phyloP scores from a whole-genome alignment of 2,329 filamentous ascomycete species.

The Cercospora sp. region DNA sequence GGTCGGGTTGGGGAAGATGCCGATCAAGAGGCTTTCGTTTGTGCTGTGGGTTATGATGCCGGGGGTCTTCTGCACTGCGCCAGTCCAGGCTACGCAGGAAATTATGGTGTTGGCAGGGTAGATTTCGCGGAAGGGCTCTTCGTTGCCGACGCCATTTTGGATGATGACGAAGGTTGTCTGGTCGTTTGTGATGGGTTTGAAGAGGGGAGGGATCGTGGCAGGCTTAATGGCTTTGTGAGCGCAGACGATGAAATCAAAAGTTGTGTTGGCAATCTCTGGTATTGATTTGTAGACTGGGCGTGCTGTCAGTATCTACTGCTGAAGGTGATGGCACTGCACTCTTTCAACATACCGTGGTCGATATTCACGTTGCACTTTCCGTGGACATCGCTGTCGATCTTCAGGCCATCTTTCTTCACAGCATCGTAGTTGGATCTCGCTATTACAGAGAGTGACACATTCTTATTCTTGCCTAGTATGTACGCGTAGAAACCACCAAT shows the following conservation, averaged over 20 bases:
- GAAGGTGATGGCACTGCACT: background rate
- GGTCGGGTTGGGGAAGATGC: slow-evolving; percentile 49
- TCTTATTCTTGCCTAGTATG: slow-evolving; percentile 47
- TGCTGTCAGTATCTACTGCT: background rate
- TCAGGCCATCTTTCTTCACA: slow-evolving; percentile 45
- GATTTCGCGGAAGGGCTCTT: slow-evolving; percentile 52
- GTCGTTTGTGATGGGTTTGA: slow-evolving; percentile 42
- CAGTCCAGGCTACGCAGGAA: slow-evolving; percentile 58
- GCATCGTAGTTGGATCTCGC: slow-evolving; percentile 50
- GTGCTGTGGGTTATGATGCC: slow-evolving; percentile 54
- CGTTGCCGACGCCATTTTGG: slow-evolving; percentile 65
- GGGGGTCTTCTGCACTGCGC: slow-evolving; percentile 52
- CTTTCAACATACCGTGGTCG: slow-evolving; percentile 21
- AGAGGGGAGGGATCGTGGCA: slow-evolving; percentile 39
- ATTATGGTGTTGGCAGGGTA: slow-evolving; percentile 57
- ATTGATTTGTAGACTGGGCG: slow-evolving; percentile 45
- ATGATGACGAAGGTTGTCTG: slow-evolving; percentile 59
- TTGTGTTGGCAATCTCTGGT: slow-evolving; percentile 30
- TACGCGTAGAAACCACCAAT: slow-evolving; percentile 62
- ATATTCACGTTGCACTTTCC: slow-evolving; percentile 40
- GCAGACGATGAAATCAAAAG: slow-evolving; percentile 52
- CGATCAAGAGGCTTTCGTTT: slow-evolving; percentile 58
- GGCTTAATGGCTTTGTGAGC: slow-evolving; percentile 49
- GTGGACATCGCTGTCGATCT: slow-evolving; percentile 46
- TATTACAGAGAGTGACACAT: slow-evolving; percentile 46